Percentiles rank a stretch among this genome's conserved stretches.
Conservation (phyloP, 306 rosid genomes). For the Prunus mongolica region DNA sequence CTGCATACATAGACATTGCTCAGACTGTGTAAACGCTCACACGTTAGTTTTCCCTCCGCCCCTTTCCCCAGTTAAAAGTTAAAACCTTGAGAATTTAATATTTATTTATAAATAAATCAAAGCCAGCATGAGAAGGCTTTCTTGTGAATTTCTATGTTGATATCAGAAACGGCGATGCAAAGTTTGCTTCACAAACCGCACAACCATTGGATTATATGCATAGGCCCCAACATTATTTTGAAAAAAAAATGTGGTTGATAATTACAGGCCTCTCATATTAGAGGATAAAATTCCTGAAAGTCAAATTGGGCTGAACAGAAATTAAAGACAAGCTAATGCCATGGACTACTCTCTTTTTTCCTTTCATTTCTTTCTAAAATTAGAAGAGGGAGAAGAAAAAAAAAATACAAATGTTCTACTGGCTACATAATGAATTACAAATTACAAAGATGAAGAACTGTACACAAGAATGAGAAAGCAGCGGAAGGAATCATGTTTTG, state of each 20-base stretch:
- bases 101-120: no score
- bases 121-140: no score
- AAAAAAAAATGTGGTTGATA: background rate
- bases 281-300: background rate
- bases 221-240: no score
- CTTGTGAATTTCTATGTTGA: no score
- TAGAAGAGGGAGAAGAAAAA: slow-evolving; percentile 23
- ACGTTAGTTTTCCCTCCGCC: no score
- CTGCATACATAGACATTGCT: no score
- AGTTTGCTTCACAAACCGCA: no score
- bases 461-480: slow-evolving; percentile 65
- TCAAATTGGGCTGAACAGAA: background rate
- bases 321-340: background rate
- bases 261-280: slow-evolving; percentile 1
- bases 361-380: slow-evolving; percentile 28
- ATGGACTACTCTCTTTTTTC: slow-evolving; percentile 3
- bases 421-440: slow-evolving; percentile 56
- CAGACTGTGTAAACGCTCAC: no score
- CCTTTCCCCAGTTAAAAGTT: no score
- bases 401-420: slow-evolving; percentile 45
- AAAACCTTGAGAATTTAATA: no score
- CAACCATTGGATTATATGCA: background rate
- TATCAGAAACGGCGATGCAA: background rate
- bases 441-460: slow-evolving; percentile 54
- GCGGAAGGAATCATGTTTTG: slow-evolving; percentile 29